Evolutionary conservation across 805 yeast species (phyloP).

Genomic region (Suhomyces emberorum): DNA sequence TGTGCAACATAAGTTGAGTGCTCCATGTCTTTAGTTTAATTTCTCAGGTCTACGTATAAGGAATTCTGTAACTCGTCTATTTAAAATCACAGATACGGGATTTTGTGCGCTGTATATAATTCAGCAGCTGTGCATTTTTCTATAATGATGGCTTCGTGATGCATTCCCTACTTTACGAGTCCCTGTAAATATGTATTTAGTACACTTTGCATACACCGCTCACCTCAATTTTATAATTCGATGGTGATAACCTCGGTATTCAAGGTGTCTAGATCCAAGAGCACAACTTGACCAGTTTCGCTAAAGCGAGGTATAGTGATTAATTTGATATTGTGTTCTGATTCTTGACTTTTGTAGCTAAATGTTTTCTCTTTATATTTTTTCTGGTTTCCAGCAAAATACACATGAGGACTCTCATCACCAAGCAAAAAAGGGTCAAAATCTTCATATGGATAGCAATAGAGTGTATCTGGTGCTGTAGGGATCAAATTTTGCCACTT

Average conservation of each 20-base stretch:
- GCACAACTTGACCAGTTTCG: conserved; percentile 59
- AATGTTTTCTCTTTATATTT: conserved; percentile 44
- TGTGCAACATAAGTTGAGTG: too few relatives aligned
- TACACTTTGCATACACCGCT: too few relatives aligned
- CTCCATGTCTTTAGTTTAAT: too few relatives aligned
- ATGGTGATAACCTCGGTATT: conserved; percentile 50
- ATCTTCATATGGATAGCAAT: conserved; percentile 79
- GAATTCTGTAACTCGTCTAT: too few relatives aligned
- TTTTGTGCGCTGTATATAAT: too few relatives aligned
- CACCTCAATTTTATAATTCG: too few relatives aligned
- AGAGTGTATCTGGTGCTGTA: conserved; percentile 93
- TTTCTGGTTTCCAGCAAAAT: conserved; percentile 82
- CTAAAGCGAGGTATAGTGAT: conserved; percentile 71
- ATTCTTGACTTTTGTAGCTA: conserved; percentile 25
- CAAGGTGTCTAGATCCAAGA: conserved; percentile 57
- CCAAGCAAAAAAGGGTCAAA: conserved; percentile 76
- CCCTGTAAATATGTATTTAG: too few relatives aligned
- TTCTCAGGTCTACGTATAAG: too few relatives aligned
- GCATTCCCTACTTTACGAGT: too few relatives aligned
- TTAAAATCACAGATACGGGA: too few relatives aligned
- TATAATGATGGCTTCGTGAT: too few relatives aligned
- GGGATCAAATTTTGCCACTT: conserved; percentile 88
- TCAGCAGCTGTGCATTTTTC: too few relatives aligned
- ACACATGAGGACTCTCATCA: conserved; percentile 78
- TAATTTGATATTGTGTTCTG: conserved; percentile 42